phyloP scores from a whole-genome alignment of 2,329 filamentous ascomycete species.

The Exophiala viscosa region DNA sequence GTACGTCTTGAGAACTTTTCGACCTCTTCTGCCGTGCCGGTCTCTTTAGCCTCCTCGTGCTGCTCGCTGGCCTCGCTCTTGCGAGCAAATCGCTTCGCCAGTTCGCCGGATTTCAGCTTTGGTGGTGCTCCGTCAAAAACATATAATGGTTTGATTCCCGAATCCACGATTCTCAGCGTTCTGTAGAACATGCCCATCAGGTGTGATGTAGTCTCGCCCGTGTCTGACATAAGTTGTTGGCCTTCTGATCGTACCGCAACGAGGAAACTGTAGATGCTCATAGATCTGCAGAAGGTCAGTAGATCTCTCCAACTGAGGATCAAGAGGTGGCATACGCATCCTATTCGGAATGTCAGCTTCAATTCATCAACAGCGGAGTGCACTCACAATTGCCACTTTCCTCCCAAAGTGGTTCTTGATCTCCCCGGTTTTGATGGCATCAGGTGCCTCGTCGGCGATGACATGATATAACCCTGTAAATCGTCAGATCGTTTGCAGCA shows the following conservation, averaged over 20 bases:
- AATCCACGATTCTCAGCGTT: constrained; percentile 95
- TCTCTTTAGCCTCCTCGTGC: constrained; percentile 94
- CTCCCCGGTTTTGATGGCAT: constrained; percentile 90
- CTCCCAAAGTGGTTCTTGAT: constrained; percentile 99
- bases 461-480: constrained; percentile 65
- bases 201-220: constrained; percentile 94
- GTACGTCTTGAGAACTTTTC: constrained; percentile 95
- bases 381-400: constrained; percentile 90
- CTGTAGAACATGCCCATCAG: constrained; percentile 99
- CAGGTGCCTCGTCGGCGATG: constrained; percentile 89
- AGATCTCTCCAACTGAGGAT: constrained; percentile 6
- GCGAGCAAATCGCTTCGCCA: constrained; percentile 92
- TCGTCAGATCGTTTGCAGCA: constrained; percentile 12
- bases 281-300: constrained; percentile 58
- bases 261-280: constrained; percentile 98
- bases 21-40: constrained; percentile 92
- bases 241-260: constrained; percentile 96
- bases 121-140: constrained; percentile 96
- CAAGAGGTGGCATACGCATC: constrained; percentile 40
- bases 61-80: constrained; percentile 89
- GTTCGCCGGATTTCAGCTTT: constrained; percentile 94
- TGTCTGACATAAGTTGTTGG: constrained; percentile 92
- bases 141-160: constrained; percentile 96
- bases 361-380: constrained; percentile 19
- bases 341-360: constrained; percentile 29